Evolutionary conservation across 495 filamentous ascomycete species (phyloP), one percentile per base, ranked within the genome.

Genomic region (Patellaria atrata): DNA sequence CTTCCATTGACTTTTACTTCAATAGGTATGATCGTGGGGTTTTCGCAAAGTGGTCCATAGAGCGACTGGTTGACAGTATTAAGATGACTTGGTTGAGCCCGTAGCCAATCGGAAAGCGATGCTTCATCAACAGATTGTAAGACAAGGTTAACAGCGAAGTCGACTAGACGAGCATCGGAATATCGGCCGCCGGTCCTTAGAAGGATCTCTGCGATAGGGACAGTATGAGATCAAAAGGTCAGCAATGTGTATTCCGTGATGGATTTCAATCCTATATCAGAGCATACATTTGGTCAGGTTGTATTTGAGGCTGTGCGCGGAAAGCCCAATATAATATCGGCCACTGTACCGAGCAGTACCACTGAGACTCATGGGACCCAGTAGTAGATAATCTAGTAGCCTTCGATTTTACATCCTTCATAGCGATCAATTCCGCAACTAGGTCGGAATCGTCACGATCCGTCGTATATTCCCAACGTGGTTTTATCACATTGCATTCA

Each of bases 261-360:
- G 21, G 18, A 22, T n/a, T n/a, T n/a, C n/a, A n/a, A n/a, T n/a
- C n/a, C n/a, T n/a, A n/a, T n/a, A n/a, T 22, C 24, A 30, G 25
- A 30, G 31, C 33, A 22, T 42, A 42, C 33, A 42, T 35, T 16
- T 35, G 20, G 4, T 35, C 11, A 12, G 33, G 33, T 23, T 35
- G 13, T 11, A 35, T 35, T 11, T 35, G 20, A 27, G 19, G 16
- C 19, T 35, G 20, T 22, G 27, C 22, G 28, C 30, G 38, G 38
- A 41, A 41, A 28, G 31, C 23, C 29, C 33, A 21, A 29, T 41
- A 23, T n/a, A 41, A 41, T 4, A 41, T 13, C 23, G 38, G 30
- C 38, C 21, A 41, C 38, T 34, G 31, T 29, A 33, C 40, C 21
- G 40, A 33, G 40, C 35, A 43, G 34, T 33, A 38, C 27, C 40